A percentile compares a stretch with the other conserved stretches of the same genome.
These are phyloP conservation scores for Fusarium verrucosum DNA, from an alignment of 2,329 filamentous ascomycete genomes.

Conservation along the genomic window DNA sequence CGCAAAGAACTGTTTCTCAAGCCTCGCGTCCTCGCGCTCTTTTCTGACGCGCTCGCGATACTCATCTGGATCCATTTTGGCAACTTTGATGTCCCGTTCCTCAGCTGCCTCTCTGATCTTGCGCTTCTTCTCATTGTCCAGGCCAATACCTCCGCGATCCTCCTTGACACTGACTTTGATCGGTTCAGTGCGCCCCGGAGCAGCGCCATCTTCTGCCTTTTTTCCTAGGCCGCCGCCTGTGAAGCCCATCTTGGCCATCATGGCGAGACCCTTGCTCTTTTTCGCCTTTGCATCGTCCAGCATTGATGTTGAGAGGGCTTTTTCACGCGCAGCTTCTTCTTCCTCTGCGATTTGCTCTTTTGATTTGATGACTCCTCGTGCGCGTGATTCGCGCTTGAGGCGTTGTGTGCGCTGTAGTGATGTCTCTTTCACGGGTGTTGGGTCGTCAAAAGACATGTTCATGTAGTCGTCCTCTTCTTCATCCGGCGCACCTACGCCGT, in stretches of 20 bases:
- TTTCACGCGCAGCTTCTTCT: constrained; percentile 76
- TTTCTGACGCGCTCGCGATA: constrained; percentile 76
- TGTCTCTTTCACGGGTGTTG: constrained; percentile 62
- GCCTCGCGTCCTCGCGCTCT: constrained; percentile 73
- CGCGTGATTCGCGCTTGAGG: constrained; percentile 71
- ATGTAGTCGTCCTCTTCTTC: constrained; percentile 96
- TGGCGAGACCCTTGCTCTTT: constrained; percentile 86
- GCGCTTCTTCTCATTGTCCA: constrained; percentile 84
- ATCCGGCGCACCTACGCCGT: constrained; percentile 40
- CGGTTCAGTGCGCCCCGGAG: constrained; percentile 66
- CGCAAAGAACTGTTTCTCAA: constrained; percentile 75
- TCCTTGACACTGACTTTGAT: constrained; percentile 81
- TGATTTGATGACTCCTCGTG: constrained; percentile 74
- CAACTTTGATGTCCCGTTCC: constrained; percentile 65
- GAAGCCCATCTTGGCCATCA: constrained; percentile 98
- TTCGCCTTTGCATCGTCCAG: constrained; percentile 65
- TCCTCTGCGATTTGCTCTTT: constrained; percentile 85
- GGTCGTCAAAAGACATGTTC: constrained; percentile 87
- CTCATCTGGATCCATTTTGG: constrained; percentile 71
- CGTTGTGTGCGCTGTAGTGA: constrained; percentile 65
- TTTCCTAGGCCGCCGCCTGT: constrained; percentile 78
- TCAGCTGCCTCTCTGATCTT: constrained; percentile 72
- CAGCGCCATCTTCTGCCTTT: constrained; percentile 58
- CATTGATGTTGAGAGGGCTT: constrained; percentile 77
- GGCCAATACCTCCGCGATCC: constrained; percentile 81